These are phyloP conservation scores for Drosera spatulata DNA, from an alignment of 179 eudicot genomes.

Conservation along the genomic window DNA sequence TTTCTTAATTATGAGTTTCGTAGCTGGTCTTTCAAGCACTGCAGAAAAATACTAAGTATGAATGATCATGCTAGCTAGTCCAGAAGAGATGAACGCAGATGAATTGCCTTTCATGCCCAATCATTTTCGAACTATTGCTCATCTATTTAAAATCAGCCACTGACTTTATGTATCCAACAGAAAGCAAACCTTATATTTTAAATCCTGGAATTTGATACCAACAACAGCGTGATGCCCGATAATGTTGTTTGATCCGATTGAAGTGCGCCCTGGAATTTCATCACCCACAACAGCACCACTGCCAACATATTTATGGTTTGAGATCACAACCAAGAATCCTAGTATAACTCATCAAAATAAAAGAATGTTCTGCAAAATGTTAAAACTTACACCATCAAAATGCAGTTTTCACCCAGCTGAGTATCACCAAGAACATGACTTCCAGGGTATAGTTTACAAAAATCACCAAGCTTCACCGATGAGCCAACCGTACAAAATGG, in stretches of 20 bases:
- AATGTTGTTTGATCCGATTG: constrained; percentile 67
- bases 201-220: constrained; percentile 86
- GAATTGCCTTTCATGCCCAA: too few species aligned
- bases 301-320: constrained; percentile 3
- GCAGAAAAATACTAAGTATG: too few species aligned
- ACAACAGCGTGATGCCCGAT: constrained; percentile 94
- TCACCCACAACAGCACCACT: constrained; percentile 96
- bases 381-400: constrained; percentile 54
- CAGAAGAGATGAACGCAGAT: too few species aligned
- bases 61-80: too few species aligned
- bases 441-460: constrained; percentile 74
- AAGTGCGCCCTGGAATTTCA: constrained; percentile 74
- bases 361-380: not conserved
- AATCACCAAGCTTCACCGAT: constrained; percentile 57
- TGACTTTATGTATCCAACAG: not conserved
- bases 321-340: constrained; percentile 3
- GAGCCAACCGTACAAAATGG: constrained; percentile 94
- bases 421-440: constrained; percentile 82
- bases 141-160: not conserved
- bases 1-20: too few species aligned
- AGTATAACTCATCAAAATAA: not conserved
- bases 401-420: constrained; percentile 72
- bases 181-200: constrained; percentile 78
- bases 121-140: too few species aligned
- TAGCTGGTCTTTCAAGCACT: too few species aligned